Evolutionary conservation across 2,329 filamentous ascomycete genomes (phyloP), one percentile per base, ranked within the genome.

Genomic region (Venturia asperata): DNA sequence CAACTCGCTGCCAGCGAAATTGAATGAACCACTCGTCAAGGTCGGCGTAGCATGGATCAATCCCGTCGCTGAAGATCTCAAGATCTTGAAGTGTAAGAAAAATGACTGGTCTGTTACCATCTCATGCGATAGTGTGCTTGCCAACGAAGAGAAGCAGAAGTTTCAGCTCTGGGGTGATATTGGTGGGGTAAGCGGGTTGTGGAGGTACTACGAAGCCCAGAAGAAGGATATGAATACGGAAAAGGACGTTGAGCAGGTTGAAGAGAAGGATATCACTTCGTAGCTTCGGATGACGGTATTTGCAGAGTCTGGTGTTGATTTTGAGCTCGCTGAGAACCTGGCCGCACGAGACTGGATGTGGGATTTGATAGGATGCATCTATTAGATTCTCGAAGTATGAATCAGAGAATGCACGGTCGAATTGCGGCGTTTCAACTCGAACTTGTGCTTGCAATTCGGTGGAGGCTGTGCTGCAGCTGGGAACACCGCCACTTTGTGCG

Each of bases 41-140:
- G 24, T 37, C 15, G 52, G 19, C 2, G 27, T 4, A 21, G n/a
- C n/a, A 11, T 49, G n/a, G 45, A 49, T 49, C 45, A 49, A 49
- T 27, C 45, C 45, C 21, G 21, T 49, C 10, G 45, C 45, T 7
- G 27, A 56, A 19, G 52, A 56, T 56, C 27, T 56, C 52, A 56
- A 56, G 27, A 19, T 37, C 15, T n/a, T 56, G 7, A 56, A 56
- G 52, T 19, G 37, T 19, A 19, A n/a, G 27, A n/a, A 24, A 27
- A 13, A 21, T 3, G 30, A 21, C 15, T 56, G 52, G 52, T 34
- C 27, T 56, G 17, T 56, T 13, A n/a, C 6, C 52, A 56, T 56
- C 27, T 56, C 52, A n/a, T 56, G 52, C 27, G 27, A 56, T n/a
- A 56, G 52, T 37, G 52, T 56, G 17, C 52, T 56, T 56, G 27